Base-by-base conservation (phyloP, 495 filamentous ascomycete species). In the Pyronema domesticum region DNA sequence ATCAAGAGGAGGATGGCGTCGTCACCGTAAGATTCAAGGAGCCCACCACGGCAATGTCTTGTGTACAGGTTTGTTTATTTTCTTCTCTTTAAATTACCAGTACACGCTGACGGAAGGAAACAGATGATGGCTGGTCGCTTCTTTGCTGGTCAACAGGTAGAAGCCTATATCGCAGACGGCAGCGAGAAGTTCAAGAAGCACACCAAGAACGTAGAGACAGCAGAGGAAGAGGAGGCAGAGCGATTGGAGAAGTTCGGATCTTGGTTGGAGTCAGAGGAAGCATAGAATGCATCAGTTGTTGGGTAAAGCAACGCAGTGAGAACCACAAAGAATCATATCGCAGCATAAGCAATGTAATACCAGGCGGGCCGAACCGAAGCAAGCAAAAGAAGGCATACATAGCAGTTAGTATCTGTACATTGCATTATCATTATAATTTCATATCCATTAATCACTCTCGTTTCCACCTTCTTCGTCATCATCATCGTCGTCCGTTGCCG, bases 1-100 rank as follows among this genome's bases (percentile, higher is more conserved):
- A 98, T 65, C 71, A 80, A 53, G 91, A 98, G 65, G 69, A 73
- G n/a, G 86, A 87, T 1, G 91, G 91, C 13, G 78, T 95, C 18
- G 85, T 85, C 13, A 91, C 78, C 60, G 85, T 96, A 34, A 74
- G 80, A 49, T 98, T 94, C 67, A 62, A 68, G 15, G 76, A 82
- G 23, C 69, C 74, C 5, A 77, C 81, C 55, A 78, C 82, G 1
- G 89, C 89, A 9, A 74, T 70, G 56, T 77, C 76, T 13, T 95
- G 88, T 66, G 75, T 93, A 36, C 66, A 74, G 64, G 74, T 78
- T 71, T 51, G 70, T 57, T 8, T 40, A 14, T 14, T 7, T n/a
- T 10, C 11, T 51, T 34, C 10, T 51, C 17, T 10, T 30, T 6
- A 13, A 43, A 43, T 51, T 37, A n/a, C 10, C 3, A 3, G 10